A percentile compares a stretch with the other conserved stretches of the same genome.
phyloP scores from a whole-genome alignment of 768 basidiomycete species.

The Kwoniella sp. region DNA sequence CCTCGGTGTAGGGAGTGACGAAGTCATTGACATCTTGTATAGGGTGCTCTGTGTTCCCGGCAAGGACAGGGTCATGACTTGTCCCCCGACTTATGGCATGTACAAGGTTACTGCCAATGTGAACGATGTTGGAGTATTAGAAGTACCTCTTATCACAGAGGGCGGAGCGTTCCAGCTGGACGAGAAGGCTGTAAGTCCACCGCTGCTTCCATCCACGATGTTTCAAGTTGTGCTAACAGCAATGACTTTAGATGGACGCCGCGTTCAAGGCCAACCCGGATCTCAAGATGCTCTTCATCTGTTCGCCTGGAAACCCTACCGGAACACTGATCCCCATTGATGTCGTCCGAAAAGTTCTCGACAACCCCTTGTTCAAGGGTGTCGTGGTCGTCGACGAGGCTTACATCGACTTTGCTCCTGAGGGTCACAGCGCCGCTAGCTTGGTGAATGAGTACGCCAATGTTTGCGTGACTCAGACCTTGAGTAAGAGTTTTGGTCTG shows the following conservation, averaged over 20 bases:
- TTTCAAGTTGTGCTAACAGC: neutral
- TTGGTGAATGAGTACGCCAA: conserved; percentile 82
- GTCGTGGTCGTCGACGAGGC: conserved; percentile 95
- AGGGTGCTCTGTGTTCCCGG: conserved; percentile 80
- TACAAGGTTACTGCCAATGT: conserved; percentile 91
- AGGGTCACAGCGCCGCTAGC: conserved; percentile 65
- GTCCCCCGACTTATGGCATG: conserved; percentile 98
- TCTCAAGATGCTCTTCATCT: conserved; percentile 90
- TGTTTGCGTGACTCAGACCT: conserved; percentile 89
- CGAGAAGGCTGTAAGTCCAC: conserved; percentile 68
- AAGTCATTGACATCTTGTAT: conserved; percentile 91
- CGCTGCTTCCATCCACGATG: neutral
- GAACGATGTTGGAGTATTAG: conserved; percentile 83
- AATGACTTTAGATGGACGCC: conserved; percentile 33
- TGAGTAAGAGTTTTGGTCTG: conserved; percentile 94
- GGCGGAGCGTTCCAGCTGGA: conserved; percentile 78
- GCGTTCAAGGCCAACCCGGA: conserved; percentile 68
- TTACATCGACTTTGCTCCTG: conserved; percentile 86
- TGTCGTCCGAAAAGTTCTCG: conserved; percentile 69
- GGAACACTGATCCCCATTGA: conserved; percentile 78
- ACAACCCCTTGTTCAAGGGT: conserved; percentile 81
- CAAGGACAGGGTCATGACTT: conserved; percentile 78
- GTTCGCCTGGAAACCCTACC: conserved; percentile 96
- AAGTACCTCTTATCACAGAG: conserved; percentile 75
- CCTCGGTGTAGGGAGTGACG: conserved; percentile 94